Evolutionary conservation across 352 stramenopile genomes (phyloP).

Genomic region (Saprolegnia diclina): DNA sequence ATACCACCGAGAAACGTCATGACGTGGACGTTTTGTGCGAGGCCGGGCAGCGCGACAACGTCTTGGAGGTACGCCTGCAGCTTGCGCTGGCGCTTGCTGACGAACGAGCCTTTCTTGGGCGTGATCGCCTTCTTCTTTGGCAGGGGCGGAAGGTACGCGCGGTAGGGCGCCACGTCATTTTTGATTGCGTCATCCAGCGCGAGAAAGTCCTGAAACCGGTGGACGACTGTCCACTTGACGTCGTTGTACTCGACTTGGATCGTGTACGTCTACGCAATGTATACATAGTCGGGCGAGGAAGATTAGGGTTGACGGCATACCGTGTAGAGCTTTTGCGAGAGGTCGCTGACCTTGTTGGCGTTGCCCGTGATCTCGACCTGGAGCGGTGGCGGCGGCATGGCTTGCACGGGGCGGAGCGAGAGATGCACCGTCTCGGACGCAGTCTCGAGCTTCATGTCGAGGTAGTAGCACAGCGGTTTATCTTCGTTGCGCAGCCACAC

Average conservation of each 20-base stretch:
- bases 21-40: constrained; percentile 55
- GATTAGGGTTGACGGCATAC: constrained; percentile 6
- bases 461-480: constrained; percentile 12
- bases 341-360: constrained; percentile 74
- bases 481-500: constrained; percentile 27
- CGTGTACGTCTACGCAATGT: constrained; percentile 36
- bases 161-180: not conserved
- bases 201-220: constrained; percentile 60
- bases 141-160: constrained; percentile 28
- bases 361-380: constrained; percentile 52
- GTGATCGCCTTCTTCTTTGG: constrained; percentile 67
- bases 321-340: constrained; percentile 65
- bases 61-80: constrained; percentile 62
- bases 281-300: not conserved
- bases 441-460: constrained; percentile 13
- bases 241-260: constrained; percentile 68
- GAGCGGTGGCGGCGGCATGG: constrained; percentile 60
- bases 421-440: not conserved
- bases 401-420: constrained; percentile 32
- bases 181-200: constrained; percentile 33
- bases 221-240: constrained; percentile 57
- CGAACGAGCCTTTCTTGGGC: constrained; percentile 53
- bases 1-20: constrained; percentile 61
- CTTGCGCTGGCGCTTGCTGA: constrained; percentile 51
- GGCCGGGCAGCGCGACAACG: constrained; percentile 41